Conservation (phyloP, 2,329 filamentous ascomycete species). For the Xylaria digitata region DNA sequence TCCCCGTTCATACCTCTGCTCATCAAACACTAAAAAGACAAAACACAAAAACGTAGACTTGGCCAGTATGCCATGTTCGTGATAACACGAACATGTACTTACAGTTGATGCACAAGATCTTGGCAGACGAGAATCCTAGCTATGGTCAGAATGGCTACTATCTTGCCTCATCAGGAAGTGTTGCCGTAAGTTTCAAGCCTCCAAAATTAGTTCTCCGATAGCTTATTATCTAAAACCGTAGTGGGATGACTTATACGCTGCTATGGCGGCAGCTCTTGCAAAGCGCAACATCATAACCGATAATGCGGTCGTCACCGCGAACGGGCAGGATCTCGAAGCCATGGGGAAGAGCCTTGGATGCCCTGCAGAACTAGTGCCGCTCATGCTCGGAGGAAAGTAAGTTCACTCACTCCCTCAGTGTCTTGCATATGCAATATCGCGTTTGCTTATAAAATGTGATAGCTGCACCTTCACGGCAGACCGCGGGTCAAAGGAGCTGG, state of each 20-base stretch:
- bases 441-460: constrained; percentile 9
- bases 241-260: constrained; percentile 63
- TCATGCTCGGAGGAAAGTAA: constrained; percentile 59
- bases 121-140: constrained; percentile 52
- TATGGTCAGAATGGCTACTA: constrained; percentile 61
- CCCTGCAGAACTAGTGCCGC: constrained; percentile 51
- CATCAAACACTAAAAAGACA: constrained; percentile 12
- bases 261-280: constrained; percentile 56
- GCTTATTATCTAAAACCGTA: constrained; percentile 13
- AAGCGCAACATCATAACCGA: constrained; percentile 55
- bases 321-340: constrained; percentile 51
- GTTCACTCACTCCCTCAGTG: constrained; percentile 30
- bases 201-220: background rate
- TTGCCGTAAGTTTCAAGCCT: constrained; percentile 48
- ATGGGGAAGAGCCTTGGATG: constrained; percentile 57
- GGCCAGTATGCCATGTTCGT: constrained; percentile 64
- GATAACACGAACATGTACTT: constrained; percentile 62
- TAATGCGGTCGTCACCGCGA: constrained; percentile 51
- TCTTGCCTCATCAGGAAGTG: constrained; percentile 60
- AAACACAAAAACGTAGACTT: constrained; percentile 51
- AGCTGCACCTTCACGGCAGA: constrained; percentile 57
- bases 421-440: background rate
- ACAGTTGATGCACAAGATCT: constrained; percentile 57
- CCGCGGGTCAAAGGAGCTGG: constrained; percentile 54
- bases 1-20: background rate